Base-by-base conservation (phyloP, 306 rosid genomes). In the Fragaria ananassa region DNA sequence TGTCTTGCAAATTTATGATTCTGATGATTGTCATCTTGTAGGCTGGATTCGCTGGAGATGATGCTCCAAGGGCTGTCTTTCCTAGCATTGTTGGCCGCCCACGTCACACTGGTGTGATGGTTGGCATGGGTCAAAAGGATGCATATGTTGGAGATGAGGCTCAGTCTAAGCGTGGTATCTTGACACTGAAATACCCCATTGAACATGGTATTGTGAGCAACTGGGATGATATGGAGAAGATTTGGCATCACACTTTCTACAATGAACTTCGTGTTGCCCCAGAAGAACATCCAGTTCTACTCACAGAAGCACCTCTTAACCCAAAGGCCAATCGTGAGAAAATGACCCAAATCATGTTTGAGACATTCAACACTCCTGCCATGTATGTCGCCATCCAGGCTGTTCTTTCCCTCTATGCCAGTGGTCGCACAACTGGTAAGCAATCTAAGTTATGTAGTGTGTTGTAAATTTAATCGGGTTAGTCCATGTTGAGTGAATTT, bases 41-140 rank as follows among this genome's bases (percentile, higher is more conserved):
- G 98, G 98, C 98, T 89, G 96, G 98, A 79, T 93, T 93, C 77
- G 97, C 96, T 54, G 97, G 97, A 81, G 97, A 92, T 75, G 97
- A 92, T 85, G 97, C 97, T 86, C 97, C 97, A 15, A 87, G 97
- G 83, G 97, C 97, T 39, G 97, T 92, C 72, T 92, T 92, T 64
- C 97, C 97, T 23, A 92, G 97, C 82, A 92, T 92, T 76, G 97
- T 92, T 31, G 97, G 96, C 23, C 93, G 97, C 72, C 97, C 97
- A 37, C 90, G 97, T 64, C 97, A 92, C 86, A 92, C 96, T 0
- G 97, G 97, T 54, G 97, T 92, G 81, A 92, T 92, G 97, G 97
- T 92, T 25, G 97, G 97, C 56, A 92, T 92, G 97, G 97, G 97
- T 76, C 97, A 92, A 74, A 92, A 92, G 80, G 97, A 91, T 81